A percentile compares a stretch with the other conserved stretches of the same genome.
phyloP scores from a whole-genome alignment of 1,284 basidiomycete species.

The Rhodotorula glutinis region DNA sequence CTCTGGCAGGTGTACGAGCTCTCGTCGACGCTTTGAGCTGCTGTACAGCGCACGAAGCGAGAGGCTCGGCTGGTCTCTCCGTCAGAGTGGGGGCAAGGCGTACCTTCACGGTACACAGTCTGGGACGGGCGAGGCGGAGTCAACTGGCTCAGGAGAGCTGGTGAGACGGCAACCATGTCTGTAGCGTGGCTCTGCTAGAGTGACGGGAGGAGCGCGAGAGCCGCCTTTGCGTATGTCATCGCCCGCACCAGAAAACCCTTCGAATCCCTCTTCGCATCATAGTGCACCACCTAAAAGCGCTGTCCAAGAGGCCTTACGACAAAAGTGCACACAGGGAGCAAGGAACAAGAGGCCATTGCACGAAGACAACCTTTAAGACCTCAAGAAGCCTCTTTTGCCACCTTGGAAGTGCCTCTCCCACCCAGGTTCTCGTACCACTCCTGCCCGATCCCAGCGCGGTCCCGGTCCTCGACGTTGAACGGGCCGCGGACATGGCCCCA shows the following conservation, averaged over 20 bases:
- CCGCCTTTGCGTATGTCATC: no score
- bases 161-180: slow-evolving; percentile 1
- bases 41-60: no score
- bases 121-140: slow-evolving; percentile 25
- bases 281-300: no score
- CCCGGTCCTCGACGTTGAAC: slow-evolving; percentile 73
- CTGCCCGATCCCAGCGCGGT: slow-evolving; percentile 57
- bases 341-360: no score
- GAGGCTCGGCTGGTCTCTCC: no score
- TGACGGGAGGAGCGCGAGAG: no score
- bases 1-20: neutral
- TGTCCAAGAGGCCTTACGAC: no score
- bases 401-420: slow-evolving; percentile 9
- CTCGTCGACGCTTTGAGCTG: neutral
- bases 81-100: neutral
- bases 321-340: no score
- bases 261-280: no score
- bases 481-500: slow-evolving; percentile 62
- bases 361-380: no score
- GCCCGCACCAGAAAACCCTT: no score
- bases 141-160: slow-evolving; percentile 4
- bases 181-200: no score
- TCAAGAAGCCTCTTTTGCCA: neutral
- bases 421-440: slow-evolving; percentile 45
- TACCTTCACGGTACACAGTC: slow-evolving; percentile 29